Conservation (phyloP, 1,139 yeast species). For the Taphrina wiesneri region DNA sequence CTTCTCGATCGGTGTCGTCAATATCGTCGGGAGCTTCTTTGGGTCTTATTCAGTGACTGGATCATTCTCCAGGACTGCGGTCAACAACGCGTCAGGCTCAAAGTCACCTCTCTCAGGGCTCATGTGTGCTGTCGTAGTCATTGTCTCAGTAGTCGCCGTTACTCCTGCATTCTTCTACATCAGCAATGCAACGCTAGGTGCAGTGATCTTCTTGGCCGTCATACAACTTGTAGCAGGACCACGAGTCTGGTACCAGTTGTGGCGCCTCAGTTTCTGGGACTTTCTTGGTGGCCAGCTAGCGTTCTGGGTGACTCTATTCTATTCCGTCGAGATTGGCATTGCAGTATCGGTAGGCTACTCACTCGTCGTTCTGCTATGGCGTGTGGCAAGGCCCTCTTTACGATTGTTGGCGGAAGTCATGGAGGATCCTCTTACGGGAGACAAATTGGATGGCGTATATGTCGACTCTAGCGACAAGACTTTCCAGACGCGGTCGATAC, state of each 20-base stretch:
- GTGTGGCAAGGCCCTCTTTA: slow-evolving; percentile 65
- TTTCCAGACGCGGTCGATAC: slow-evolving; percentile 14
- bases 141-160: slow-evolving; percentile 78
- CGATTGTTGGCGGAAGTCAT: slow-evolving; percentile 20
- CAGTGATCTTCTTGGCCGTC: slow-evolving; percentile 62
- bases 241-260: slow-evolving; percentile 69
- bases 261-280: slow-evolving; percentile 74
- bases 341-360: slow-evolving; percentile 88
- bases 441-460: slow-evolving; percentile 10
- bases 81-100: slow-evolving; percentile 92
- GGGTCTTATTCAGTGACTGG: slow-evolving; percentile 95
- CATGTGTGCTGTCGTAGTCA: slow-evolving; percentile 83
- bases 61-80: slow-evolving; percentile 89
- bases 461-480: slow-evolving; percentile 14
- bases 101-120: slow-evolving; percentile 92
- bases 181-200: slow-evolving; percentile 85
- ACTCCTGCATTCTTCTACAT: slow-evolving; percentile 82
- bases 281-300: slow-evolving; percentile 70
- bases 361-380: slow-evolving; percentile 67
- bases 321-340: slow-evolving; percentile 82
- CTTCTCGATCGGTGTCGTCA: slow-evolving; percentile 89
- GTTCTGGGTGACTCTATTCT: slow-evolving; percentile 73
- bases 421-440: slow-evolving; percentile 14
- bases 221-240: slow-evolving; percentile 78
- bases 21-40: slow-evolving; percentile 86